phyloP scores from a whole-genome alignment of 2,329 filamentous ascomycete species.

The Venturia carpophila region DNA sequence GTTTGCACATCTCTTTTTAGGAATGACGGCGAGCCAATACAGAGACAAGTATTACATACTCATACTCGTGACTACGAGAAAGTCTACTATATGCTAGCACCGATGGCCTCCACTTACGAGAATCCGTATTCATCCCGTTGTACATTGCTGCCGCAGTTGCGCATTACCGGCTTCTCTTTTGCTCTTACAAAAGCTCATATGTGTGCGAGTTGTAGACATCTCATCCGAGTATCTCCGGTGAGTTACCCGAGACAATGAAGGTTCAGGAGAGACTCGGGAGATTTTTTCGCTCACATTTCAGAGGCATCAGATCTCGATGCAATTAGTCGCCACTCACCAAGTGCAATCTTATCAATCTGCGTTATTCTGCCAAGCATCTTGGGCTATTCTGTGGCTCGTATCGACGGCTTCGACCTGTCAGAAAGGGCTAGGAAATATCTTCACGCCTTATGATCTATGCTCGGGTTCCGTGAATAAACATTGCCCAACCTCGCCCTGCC shows the following conservation, averaged over 20 bases:
- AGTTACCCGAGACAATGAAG: not conserved
- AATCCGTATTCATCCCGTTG: not conserved
- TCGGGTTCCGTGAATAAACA: not conserved
- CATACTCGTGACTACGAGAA: not conserved
- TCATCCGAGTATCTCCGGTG: not conserved
- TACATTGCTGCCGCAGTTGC: not conserved
- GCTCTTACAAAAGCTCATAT: not conserved
- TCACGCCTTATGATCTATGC: not conserved
- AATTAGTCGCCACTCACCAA: not conserved
- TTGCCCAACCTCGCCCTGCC: not conserved
- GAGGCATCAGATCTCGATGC: not conserved
- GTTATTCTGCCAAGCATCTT: not conserved
- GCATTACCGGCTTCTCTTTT: not conserved
- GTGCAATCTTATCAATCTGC: not conserved
- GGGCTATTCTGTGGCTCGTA: not conserved
- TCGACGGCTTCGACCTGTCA: not conserved
- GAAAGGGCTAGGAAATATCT: not conserved
- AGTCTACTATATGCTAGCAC: not conserved
- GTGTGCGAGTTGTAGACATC: not conserved
- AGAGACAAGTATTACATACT: not conserved
- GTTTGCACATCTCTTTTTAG: not conserved
- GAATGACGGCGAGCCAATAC: slow-evolving; percentile 1
- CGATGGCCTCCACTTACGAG: not conserved
- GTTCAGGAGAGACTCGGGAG: not conserved
- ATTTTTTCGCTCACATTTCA: not conserved